A percentile compares a stretch with the other conserved stretches of the same genome.
phyloP scores from a whole-genome alignment of 768 basidiomycete species.

The Heimioporus sp. region DNA sequence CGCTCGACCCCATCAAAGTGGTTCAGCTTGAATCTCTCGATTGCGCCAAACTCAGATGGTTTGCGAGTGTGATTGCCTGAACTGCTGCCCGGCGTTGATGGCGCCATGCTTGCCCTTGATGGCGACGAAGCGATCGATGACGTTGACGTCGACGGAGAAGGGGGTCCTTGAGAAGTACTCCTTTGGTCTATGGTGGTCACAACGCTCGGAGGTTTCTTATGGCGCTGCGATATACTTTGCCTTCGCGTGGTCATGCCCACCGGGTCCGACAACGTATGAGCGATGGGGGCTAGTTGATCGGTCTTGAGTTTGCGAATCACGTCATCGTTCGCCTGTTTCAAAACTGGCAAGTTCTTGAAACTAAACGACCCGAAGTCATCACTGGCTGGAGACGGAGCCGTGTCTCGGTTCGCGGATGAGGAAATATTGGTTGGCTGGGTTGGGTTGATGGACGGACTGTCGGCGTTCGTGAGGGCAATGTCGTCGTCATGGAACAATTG shows the following conservation, averaged over 20 bases:
- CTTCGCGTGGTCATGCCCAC: slow-evolving; percentile 57
- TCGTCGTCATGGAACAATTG: slow-evolving; percentile 94
- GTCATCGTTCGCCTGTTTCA: slow-evolving; percentile 99
- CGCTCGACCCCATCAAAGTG: slow-evolving; percentile 77
- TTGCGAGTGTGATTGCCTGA: slow-evolving; percentile 67
- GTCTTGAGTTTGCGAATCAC: slow-evolving; percentile 94
- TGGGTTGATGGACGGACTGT: slow-evolving; percentile 38
- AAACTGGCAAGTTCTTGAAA: slow-evolving; percentile 93
- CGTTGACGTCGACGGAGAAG: slow-evolving; percentile 89
- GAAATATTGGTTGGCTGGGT: slow-evolving; percentile 15
- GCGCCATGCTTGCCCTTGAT: slow-evolving; percentile 69
- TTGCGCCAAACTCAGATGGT: slow-evolving; percentile 84
- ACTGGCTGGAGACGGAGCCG: slow-evolving; percentile 52
- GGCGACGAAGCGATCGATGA: slow-evolving; percentile 90
- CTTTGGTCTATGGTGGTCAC: slow-evolving; percentile 70
- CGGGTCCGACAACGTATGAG: slow-evolving; percentile 71
- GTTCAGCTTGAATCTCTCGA: slow-evolving; percentile 85
- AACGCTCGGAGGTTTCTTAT: slow-evolving; percentile 78
- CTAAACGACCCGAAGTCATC: slow-evolving; percentile 98
- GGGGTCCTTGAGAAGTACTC: slow-evolving; percentile 66
- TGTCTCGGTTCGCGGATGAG: slow-evolving; percentile 38
- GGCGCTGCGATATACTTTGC: slow-evolving; percentile 77
- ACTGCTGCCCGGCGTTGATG: slow-evolving; percentile 67
- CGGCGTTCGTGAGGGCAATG: slow-evolving; percentile 50
- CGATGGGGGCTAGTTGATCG: slow-evolving; percentile 79